These are phyloP conservation scores for Croton laevigatus DNA, from an alignment of 441 rosid genomes.

Conservation along the genomic window DNA sequence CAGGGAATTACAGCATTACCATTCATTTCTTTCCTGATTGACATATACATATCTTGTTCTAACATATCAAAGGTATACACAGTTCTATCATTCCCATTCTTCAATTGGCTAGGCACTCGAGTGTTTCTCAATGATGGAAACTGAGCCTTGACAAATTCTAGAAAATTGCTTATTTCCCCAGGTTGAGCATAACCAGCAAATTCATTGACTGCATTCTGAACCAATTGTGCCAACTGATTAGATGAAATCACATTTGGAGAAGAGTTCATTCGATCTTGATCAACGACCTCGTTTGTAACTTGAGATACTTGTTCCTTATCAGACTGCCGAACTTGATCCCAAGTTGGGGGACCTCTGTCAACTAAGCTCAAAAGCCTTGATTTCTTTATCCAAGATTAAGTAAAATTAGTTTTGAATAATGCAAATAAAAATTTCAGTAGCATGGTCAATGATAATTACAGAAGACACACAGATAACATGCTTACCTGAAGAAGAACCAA, in stretches of 20 bases:
- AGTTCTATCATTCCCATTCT: constrained; percentile 40
- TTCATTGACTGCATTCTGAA: constrained; percentile 53
- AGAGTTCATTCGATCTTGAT: constrained; percentile 32
- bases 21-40: constrained; percentile 38
- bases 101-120: constrained; percentile 39
- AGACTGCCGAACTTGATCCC: constrained; percentile 52
- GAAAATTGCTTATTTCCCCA: constrained; percentile 45
- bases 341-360: constrained; percentile 67
- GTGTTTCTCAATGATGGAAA: constrained; percentile 48
- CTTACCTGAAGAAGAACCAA: constrained; percentile 90
- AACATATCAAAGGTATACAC: constrained; percentile 43
- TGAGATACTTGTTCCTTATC: constrained; percentile 34
- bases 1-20: constrained; percentile 28
- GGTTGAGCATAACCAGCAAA: constrained; percentile 38
- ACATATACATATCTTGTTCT: constrained; percentile 62
- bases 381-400: constrained; percentile 50
- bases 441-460: neutral
- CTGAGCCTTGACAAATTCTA: constrained; percentile 55
- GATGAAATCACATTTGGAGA: constrained; percentile 40
- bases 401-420: constrained; percentile 11
- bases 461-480: constrained; percentile 20
- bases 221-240: constrained; percentile 37
- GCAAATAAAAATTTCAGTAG: neutral
- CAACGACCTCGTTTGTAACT: constrained; percentile 31
- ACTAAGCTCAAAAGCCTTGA: constrained; percentile 85